Evolutionary conservation across 2,329 filamentous ascomycete genomes (phyloP).

Genomic region (Dryadomyces sulphureus): DNA sequence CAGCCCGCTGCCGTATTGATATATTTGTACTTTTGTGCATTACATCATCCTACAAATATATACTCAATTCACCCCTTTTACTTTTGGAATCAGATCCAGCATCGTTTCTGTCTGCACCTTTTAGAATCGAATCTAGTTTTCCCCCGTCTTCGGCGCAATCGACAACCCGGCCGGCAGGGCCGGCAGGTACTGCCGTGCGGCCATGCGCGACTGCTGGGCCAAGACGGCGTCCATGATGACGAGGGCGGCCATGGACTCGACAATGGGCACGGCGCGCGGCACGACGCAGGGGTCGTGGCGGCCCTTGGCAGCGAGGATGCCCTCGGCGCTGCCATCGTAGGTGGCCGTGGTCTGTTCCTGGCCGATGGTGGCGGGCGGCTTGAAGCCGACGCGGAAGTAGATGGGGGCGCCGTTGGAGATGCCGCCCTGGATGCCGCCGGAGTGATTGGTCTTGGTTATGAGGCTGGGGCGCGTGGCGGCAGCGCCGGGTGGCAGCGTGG

Average conservation of each 20-base stretch:
- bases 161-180: slow-evolving; percentile 19
- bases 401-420: slow-evolving; percentile 88
- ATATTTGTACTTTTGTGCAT: neutral
- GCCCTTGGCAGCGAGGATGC: slow-evolving; percentile 78
- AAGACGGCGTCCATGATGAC: slow-evolving; percentile 41
- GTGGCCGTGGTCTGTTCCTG: slow-evolving; percentile 72
- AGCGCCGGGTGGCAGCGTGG: slow-evolving; percentile 24
- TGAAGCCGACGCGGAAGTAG: slow-evolving; percentile 92
- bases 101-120: no score
- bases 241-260: slow-evolving; percentile 82
- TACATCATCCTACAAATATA: neutral
- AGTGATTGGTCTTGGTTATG: slow-evolving; percentile 86
- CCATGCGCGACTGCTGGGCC: slow-evolving; percentile 55
- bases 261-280: slow-evolving; percentile 72
- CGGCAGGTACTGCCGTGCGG: slow-evolving; percentile 28
- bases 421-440: slow-evolving; percentile 85
- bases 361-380: slow-evolving; percentile 85
- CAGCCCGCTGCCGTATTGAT: slow-evolving; percentile 38
- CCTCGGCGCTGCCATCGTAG: slow-evolving; percentile 57
- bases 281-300: slow-evolving; percentile 90
- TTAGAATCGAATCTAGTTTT: neutral
- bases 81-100: no score
- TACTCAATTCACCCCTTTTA: neutral
- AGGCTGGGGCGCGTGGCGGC: slow-evolving; percentile 44
- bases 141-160: neutral